Evolutionary conservation across 2,329 filamentous ascomycete genomes (phyloP).

Genomic region (Apiospora malaysiana): DNA sequence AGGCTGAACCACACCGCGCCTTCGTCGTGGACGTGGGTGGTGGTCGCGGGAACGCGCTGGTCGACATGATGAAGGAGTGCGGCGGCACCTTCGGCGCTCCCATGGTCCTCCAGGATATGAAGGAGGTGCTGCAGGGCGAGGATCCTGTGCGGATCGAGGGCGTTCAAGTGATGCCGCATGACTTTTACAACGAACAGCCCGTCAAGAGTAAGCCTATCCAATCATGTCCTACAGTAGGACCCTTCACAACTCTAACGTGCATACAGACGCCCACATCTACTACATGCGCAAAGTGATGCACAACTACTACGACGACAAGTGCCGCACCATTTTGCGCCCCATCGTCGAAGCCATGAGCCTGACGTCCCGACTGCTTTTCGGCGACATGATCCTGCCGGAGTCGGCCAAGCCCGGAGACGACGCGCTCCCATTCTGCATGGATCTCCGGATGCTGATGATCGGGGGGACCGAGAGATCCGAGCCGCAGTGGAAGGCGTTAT

Average conservation of each 20-base stretch:
- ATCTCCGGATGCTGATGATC: slow-evolving; percentile 18
- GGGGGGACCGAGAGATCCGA: slow-evolving; percentile 10
- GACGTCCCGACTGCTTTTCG: slow-evolving; percentile 1
- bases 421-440: slow-evolving; percentile 12
- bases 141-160: slow-evolving; percentile 17
- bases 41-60: slow-evolving; percentile 39
- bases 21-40: slow-evolving; percentile 42
- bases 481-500: not conserved
- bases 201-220: slow-evolving; percentile 9
- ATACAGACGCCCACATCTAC: slow-evolving; percentile 16
- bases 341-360: slow-evolving; percentile 15
- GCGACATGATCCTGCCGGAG: slow-evolving; percentile 18
- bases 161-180: not conserved
- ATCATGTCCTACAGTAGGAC: too few species aligned
- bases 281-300: slow-evolving; percentile 17
- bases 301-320: slow-evolving; percentile 23
- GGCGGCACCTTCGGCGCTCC: slow-evolving; percentile 34
- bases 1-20: slow-evolving; percentile 36
- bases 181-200: slow-evolving; percentile 18
- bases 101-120: slow-evolving; percentile 42
- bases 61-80: slow-evolving; percentile 38
- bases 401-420: not conserved
- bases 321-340: slow-evolving; percentile 1
- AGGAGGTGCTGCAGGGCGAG: slow-evolving; percentile 40
- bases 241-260: too few species aligned